phyloP scores from a whole-genome alignment of 2,329 filamentous ascomycete genomes.

The Chalara sp. region DNA sequence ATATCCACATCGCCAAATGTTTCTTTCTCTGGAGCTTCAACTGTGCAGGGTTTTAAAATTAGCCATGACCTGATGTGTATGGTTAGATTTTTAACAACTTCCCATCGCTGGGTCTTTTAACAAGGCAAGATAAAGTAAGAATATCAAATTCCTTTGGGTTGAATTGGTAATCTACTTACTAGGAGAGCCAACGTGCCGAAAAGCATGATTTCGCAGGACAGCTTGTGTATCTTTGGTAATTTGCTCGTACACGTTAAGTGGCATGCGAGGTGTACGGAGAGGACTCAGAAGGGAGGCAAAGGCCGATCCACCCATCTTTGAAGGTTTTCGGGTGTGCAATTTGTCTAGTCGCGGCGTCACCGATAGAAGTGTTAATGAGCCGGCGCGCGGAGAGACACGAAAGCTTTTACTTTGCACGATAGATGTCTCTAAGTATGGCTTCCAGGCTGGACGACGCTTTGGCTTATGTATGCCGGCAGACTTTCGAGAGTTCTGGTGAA shows the following conservation, averaged over 20 bases:
- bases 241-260: conserved; percentile 44
- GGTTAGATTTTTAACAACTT: neutral
- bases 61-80: neutral
- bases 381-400: no score
- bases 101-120: no score
- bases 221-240: conserved; percentile 40
- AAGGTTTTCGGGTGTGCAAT: no score
- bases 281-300: conserved; percentile 42
- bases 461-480: no score
- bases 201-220: conserved; percentile 42
- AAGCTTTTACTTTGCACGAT: no score
- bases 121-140: no score
- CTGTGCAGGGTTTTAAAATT: conserved; percentile 34
- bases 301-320: conserved; percentile 57
- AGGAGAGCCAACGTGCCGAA: conserved; percentile 41
- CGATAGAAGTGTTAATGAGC: no score
- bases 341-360: no score
- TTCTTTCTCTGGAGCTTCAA: conserved; percentile 62
- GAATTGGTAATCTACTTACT: neutral
- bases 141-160: no score
- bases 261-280: conserved; percentile 61
- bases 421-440: no score
- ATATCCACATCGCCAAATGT: conserved; percentile 72
- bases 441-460: no score
- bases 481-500: no score